Conservation (phyloP, 1,139 yeast genomes). For the Hyphopichia pseudoburtonii region DNA sequence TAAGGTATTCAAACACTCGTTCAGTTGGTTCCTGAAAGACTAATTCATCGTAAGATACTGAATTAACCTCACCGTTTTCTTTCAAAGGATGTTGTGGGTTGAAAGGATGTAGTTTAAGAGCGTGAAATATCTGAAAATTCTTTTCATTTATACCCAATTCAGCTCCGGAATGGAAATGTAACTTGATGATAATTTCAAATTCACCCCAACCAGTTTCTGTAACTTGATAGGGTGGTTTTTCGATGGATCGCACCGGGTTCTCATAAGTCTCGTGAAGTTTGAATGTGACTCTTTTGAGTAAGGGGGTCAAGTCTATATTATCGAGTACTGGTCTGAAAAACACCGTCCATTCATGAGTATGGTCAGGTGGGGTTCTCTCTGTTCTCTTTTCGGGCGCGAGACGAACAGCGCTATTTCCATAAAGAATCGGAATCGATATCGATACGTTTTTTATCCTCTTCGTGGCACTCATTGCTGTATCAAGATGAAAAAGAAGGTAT, state of each 20-base stretch:
- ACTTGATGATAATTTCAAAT: slow-evolving; percentile 85
- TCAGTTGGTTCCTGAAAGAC: slow-evolving; percentile 98
- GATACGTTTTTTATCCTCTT: slow-evolving; percentile 65
- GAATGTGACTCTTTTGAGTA: slow-evolving; percentile 88
- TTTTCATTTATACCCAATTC: slow-evolving; percentile 70
- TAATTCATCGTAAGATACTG: slow-evolving; percentile 82
- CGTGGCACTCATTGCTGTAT: slow-evolving; percentile 14
- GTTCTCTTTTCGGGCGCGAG: slow-evolving; percentile 62
- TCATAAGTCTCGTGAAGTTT: slow-evolving; percentile 94
- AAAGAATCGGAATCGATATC: slow-evolving; percentile 78
- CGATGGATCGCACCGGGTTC: slow-evolving; percentile 79
- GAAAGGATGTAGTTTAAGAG: slow-evolving; percentile 88
- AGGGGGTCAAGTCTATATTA: slow-evolving; percentile 72
- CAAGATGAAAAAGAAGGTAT: background rate
- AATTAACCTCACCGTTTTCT: slow-evolving; percentile 53
- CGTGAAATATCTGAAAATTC: slow-evolving; percentile 83
- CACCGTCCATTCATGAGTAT: slow-evolving; percentile 95
- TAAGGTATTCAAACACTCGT: slow-evolving; percentile 72
- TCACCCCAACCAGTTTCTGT: slow-evolving; percentile 99
- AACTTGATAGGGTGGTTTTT: slow-evolving; percentile 88
- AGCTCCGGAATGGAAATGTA: slow-evolving; percentile 81
- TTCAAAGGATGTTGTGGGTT: slow-evolving; percentile 45
- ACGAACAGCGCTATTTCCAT: slow-evolving; percentile 85
- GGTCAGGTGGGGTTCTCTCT: slow-evolving; percentile 78
- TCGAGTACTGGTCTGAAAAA: slow-evolving; percentile 83